Evolutionary conservation across 169 alveolate species (phyloP).

Genomic region (Plasmodium inui): DNA sequence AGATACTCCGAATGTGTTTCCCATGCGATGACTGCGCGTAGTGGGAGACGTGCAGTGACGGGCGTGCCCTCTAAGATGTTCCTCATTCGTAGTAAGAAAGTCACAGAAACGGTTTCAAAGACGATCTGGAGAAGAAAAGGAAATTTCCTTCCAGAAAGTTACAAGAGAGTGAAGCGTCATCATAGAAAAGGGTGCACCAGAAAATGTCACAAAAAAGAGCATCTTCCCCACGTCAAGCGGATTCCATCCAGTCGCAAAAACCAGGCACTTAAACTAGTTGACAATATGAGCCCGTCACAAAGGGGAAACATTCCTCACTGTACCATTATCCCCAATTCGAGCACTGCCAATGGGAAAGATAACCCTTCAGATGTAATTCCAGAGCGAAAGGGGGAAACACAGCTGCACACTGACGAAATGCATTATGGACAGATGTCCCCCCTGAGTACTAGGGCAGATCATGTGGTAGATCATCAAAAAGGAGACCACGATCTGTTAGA

Average conservation of each 20-base stretch:
- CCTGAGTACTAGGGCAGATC: not conserved
- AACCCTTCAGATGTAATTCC: not conserved
- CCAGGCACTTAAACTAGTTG: not conserved
- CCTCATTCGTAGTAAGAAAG: not conserved
- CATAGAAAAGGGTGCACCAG: not conserved
- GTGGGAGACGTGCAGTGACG: not conserved
- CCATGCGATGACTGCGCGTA: not conserved
- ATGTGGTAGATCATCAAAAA: not conserved
- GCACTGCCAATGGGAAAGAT: not conserved
- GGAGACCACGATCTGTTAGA: not conserved
- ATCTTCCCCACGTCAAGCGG: not conserved
- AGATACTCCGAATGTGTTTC: not conserved
- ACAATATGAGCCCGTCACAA: not conserved
- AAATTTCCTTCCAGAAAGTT: not conserved
- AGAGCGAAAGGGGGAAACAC: not conserved
- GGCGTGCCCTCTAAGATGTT: not conserved
- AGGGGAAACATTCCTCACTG: not conserved
- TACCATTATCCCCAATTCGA: not conserved
- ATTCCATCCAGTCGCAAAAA: not conserved
- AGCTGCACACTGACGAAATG: not conserved
- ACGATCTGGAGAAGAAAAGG: not conserved
- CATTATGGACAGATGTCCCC: not conserved
- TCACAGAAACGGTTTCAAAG: not conserved
- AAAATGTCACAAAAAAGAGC: not conserved
- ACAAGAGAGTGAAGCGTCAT: not conserved